Evolutionary conservation across 148 eudicot species (phyloP).

Genomic region (Tetragonia tetragonoides): DNA sequence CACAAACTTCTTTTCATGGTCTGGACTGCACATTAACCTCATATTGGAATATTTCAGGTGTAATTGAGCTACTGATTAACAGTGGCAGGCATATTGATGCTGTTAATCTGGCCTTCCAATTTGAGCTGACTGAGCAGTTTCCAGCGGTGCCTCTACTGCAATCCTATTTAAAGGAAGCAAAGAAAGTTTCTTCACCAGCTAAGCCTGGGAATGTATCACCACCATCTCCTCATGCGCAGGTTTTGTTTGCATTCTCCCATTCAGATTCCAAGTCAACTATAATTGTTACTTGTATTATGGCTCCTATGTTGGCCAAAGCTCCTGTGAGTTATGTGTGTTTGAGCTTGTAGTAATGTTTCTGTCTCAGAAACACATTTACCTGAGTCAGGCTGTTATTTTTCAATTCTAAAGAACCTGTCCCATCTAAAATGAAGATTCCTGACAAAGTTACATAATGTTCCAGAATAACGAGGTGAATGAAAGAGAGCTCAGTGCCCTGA

Average conservation of each 20-base stretch:
- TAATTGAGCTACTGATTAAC: slow-evolving; percentile 77
- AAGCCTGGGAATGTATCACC: slow-evolving; percentile 61
- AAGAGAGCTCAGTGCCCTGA: slow-evolving; percentile 81
- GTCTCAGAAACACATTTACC: not conserved
- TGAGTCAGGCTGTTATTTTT: no score
- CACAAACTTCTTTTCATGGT: not conserved
- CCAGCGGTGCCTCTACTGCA: slow-evolving; percentile 75
- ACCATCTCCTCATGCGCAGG: slow-evolving; percentile 67
- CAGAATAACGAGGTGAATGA: slow-evolving; percentile 72
- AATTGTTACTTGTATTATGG: not conserved
- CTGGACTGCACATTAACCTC: slow-evolving; percentile 10
- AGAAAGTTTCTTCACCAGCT: slow-evolving; percentile 51
- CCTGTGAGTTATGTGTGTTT: not conserved
- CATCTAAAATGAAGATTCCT: not conserved
- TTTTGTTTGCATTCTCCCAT: slow-evolving; percentile 21
- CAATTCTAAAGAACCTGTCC: no score
- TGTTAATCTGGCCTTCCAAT: slow-evolving; percentile 91
- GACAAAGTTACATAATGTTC: slow-evolving; percentile 13
- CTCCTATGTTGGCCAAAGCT: not conserved
- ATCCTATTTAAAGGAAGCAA: slow-evolving; percentile 78
- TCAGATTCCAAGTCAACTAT: not conserved
- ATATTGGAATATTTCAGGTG: slow-evolving; percentile 47
- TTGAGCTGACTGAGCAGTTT: slow-evolving; percentile 82
- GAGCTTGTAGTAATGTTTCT: no score
- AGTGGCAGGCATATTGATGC: slow-evolving; percentile 96